Evolutionary conservation across 345 rosid genomes (phyloP).

Genomic region (Trapa bicornis): DNA sequence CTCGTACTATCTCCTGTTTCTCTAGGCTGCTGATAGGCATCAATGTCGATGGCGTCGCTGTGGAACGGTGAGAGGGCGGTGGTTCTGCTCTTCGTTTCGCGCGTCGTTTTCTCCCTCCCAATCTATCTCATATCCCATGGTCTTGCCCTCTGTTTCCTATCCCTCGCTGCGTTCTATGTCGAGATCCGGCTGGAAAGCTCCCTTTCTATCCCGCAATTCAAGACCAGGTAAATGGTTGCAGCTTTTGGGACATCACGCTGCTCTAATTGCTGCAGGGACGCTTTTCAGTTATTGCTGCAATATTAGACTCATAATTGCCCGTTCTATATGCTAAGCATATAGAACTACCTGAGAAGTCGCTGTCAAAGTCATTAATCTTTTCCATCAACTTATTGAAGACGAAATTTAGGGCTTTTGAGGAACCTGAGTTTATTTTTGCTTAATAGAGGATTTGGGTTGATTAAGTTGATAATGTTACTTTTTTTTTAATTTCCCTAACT

Average conservation of each 20-base stretch:
- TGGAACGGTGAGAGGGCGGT: constrained; percentile 80
- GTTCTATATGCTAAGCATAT: not conserved
- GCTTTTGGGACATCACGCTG: not conserved
- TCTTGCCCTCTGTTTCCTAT: constrained; percentile 48
- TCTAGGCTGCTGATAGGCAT: not conserved
- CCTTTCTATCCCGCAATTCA: constrained; percentile 26
- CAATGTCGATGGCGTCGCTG: constrained; percentile 20
- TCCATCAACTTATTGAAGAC: not conserved
- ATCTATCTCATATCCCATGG: constrained; percentile 51
- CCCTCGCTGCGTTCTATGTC: constrained; percentile 40
- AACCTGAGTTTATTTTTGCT: not conserved
- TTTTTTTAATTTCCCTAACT: not conserved
- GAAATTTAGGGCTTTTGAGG: not conserved
- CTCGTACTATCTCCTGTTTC: not conserved
- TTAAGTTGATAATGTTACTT: not conserved
- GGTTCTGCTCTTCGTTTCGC: constrained; percentile 40
- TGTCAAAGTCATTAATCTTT: not conserved
- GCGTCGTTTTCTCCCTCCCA: constrained; percentile 50
- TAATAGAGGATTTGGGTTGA: not conserved
- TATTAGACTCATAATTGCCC: not conserved
- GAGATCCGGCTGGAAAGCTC: constrained; percentile 51
- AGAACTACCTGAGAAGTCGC: not conserved
- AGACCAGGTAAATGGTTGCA: constrained; percentile 30
- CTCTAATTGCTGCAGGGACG: not conserved
- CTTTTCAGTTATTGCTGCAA: not conserved